Conservation (phyloP, 805 yeast species). For the Candida sphagnicola region DNA sequence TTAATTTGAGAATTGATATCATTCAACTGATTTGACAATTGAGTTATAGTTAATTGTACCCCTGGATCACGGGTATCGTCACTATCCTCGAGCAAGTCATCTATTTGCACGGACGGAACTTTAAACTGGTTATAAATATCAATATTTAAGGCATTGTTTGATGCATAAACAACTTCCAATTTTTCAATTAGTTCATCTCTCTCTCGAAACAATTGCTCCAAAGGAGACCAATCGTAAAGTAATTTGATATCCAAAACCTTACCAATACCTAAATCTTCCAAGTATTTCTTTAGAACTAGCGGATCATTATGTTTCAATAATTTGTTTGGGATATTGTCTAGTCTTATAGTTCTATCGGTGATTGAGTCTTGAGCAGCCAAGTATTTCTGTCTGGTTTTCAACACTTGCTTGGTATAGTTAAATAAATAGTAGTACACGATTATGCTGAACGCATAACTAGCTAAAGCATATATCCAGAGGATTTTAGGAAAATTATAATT, state of each 20-base stretch:
- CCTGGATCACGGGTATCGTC: neutral
- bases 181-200: conserved; percentile 26
- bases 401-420: conserved; percentile 44
- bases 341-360: conserved; percentile 54
- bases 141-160: conserved; percentile 38
- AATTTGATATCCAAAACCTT: conserved; percentile 48
- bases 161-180: conserved; percentile 42
- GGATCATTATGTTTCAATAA: conserved; percentile 37
- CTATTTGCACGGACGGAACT: conserved; percentile 29
- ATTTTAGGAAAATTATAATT: conserved; percentile 38
- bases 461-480: conserved; percentile 50
- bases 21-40: conserved; percentile 29
- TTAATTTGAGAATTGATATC: conserved; percentile 38
- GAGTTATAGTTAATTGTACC: conserved; percentile 23
- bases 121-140: conserved; percentile 32
- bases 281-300: conserved; percentile 40
- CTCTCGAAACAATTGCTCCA: conserved; percentile 33
- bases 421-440: conserved; percentile 44
- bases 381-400: conserved; percentile 52
- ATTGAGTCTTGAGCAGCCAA: conserved; percentile 57
- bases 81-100: neutral
- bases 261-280: conserved; percentile 55
- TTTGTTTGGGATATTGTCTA: conserved; percentile 51
- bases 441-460: conserved; percentile 51
- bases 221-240: conserved; percentile 42